phyloP scores from a whole-genome alignment of 176 grass and related monocot species.

The Paspalum notatum region DNA sequence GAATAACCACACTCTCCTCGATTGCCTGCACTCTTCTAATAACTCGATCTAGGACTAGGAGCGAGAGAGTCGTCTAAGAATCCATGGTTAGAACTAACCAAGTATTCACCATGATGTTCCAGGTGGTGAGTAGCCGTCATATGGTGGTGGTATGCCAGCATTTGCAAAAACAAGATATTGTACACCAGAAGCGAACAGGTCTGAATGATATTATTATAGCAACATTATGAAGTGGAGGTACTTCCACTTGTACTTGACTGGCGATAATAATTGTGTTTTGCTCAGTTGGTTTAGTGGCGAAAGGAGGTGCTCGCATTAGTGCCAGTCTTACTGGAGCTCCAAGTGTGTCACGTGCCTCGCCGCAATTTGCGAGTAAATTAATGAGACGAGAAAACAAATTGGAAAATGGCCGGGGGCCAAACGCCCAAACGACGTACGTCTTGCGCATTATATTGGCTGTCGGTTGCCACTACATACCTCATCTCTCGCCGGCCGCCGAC shows the following conservation, averaged over 20 bases:
- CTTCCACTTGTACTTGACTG: constrained; percentile 23
- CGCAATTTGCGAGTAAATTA: constrained; percentile 11
- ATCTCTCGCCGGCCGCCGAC: neutral
- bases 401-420: neutral
- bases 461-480: neutral
- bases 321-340: constrained; percentile 23
- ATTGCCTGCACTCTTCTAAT: too few relatives aligned
- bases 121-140: neutral
- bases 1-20: too few relatives aligned
- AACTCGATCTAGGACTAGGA: too few relatives aligned
- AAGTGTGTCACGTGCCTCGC: constrained; percentile 35
- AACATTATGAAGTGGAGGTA: neutral
- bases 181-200: neutral
- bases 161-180: neutral
- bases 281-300: constrained; percentile 20
- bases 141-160: neutral
- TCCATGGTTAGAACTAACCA: neutral
- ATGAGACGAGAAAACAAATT: neutral
- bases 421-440: too few relatives aligned
- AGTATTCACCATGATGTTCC: neutral
- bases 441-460: neutral
- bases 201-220: neutral
- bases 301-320: neutral
- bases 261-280: constrained; percentile 3
- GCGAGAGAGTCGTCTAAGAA: too few relatives aligned